Percentiles rank a stretch among this genome's conserved stretches.
These are phyloP conservation scores for Starmerella ratchasimensis DNA, from an alignment of 805 yeast genomes.

Conservation along the genomic window DNA sequence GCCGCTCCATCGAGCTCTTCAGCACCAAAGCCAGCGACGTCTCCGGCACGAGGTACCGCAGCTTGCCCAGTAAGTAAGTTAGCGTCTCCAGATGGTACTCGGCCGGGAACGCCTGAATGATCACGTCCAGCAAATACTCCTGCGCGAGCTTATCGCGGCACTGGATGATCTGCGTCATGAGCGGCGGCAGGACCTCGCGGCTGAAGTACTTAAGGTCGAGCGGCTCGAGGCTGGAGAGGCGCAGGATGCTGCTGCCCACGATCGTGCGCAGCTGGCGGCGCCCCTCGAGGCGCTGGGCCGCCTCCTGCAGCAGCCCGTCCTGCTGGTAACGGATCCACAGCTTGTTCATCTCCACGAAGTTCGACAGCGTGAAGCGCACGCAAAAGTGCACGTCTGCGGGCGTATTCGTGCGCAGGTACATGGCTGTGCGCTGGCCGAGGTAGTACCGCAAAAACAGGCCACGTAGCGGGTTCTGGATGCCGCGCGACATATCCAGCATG, in stretches of 20 bases:
- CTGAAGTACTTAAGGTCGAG: constrained; percentile 39
- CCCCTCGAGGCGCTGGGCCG: constrained; percentile 58
- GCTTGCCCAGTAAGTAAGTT: constrained; percentile 48
- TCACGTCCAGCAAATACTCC: constrained; percentile 77
- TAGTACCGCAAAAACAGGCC: constrained; percentile 86
- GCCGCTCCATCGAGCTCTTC: constrained; percentile 54
- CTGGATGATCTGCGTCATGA: constrained; percentile 81
- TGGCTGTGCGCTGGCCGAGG: constrained; percentile 69
- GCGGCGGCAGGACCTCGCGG: constrained; percentile 53
- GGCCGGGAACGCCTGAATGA: constrained; percentile 90
- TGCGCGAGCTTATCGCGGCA: constrained; percentile 89
- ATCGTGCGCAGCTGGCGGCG: constrained; percentile 79
- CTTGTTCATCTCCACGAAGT: constrained; percentile 95
- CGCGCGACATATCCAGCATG: constrained; percentile 95
- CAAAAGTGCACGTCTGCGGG: constrained; percentile 38
- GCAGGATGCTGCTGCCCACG: constrained; percentile 83
- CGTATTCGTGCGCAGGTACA: constrained; percentile 36
- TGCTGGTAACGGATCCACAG: constrained; percentile 94
- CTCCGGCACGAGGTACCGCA: constrained; percentile 52
- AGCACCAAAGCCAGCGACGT: constrained; percentile 57
- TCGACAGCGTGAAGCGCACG: constrained; percentile 64
- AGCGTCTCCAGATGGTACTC: constrained; percentile 72
- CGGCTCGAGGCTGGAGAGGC: constrained; percentile 68
- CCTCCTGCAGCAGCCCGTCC: constrained; percentile 81
- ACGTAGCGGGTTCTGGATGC: constrained; percentile 88